Percentiles rank a stretch among this genome's conserved stretches.
Conservation (phyloP, 192 early-diverging fungal species). For the Spizellomyces punctatus region DNA sequence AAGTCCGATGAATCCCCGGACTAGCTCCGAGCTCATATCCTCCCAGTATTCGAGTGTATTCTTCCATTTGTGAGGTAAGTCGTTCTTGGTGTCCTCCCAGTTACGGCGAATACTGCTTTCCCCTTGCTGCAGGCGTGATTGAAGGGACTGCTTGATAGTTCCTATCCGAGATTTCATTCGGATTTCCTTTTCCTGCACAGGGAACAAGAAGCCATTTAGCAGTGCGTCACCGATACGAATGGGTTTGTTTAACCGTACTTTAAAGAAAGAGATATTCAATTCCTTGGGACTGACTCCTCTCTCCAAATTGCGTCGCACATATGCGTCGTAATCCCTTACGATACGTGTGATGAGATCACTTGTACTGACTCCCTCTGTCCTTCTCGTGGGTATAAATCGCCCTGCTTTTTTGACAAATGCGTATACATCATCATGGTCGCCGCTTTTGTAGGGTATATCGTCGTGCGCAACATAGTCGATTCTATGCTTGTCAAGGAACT, state of each 20-base stretch:
- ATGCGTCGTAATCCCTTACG: slow-evolving; percentile 36
- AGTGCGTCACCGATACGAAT: neutral
- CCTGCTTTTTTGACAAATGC: slow-evolving; percentile 91
- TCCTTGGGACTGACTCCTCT: slow-evolving; percentile 33
- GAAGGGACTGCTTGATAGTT: slow-evolving; percentile 25
- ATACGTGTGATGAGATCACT: slow-evolving; percentile 92
- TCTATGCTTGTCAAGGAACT: slow-evolving; percentile 76
- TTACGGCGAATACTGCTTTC: slow-evolving; percentile 21
- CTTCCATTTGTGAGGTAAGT: slow-evolving; percentile 13
- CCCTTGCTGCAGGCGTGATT: slow-evolving; percentile 19
- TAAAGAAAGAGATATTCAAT: slow-evolving; percentile 34
- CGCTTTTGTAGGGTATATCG: slow-evolving; percentile 87
- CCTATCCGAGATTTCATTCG: slow-evolving; percentile 27
- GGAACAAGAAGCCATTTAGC: neutral
- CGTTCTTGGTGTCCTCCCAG: slow-evolving; percentile 30
- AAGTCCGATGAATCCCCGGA: slow-evolving; percentile 22
- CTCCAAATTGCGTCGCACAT: slow-evolving; percentile 37
- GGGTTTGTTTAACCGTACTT: slow-evolving; percentile 15
- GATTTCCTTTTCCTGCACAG: slow-evolving; percentile 27
- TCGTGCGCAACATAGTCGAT: slow-evolving; percentile 93
- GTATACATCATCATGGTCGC: slow-evolving; percentile 89
- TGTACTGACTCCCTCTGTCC: slow-evolving; percentile 89
- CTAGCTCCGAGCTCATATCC: slow-evolving; percentile 26
- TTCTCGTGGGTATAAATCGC: slow-evolving; percentile 84
- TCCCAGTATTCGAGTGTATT: slow-evolving; percentile 30